A percentile compares a stretch with the other conserved stretches of the same genome.
Conservation (phyloP, 495 filamentous ascomycete genomes). For the Lophiotrema nucula region DNA sequence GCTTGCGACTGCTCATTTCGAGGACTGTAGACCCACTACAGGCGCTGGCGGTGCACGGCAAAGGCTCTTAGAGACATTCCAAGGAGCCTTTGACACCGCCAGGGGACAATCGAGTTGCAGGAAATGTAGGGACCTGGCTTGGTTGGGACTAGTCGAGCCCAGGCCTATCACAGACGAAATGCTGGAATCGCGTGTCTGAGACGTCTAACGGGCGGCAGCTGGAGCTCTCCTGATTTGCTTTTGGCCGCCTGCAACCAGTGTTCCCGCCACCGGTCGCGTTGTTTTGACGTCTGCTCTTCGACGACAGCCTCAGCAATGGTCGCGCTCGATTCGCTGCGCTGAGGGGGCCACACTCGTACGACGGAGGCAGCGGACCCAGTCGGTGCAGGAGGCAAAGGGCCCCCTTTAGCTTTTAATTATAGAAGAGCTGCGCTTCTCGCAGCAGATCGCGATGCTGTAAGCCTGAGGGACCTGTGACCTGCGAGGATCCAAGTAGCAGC, state of each 20-base stretch:
- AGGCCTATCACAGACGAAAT: conserved; percentile 5
- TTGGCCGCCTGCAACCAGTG: conserved; percentile 3
- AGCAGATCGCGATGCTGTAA: conserved; percentile 14
- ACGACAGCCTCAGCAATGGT: neutral
- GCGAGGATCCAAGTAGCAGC: neutral
- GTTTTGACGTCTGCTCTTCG: conserved; percentile 8
- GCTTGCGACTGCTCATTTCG: neutral
- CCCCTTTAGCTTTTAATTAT: conserved; percentile 8
- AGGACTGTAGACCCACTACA: conserved; percentile 3
- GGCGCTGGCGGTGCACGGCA: neutral
- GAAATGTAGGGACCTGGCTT: neutral
- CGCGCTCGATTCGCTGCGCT: conserved; percentile 11
- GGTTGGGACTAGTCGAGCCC: neutral
- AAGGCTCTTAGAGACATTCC: too few species aligned
- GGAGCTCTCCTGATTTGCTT: conserved; percentile 20
- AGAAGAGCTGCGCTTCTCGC: neutral
- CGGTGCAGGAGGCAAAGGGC: neutral
- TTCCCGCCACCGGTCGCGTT: conserved; percentile 13
- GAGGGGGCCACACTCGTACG: conserved; percentile 6
- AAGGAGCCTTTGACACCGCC: conserved; percentile 9
- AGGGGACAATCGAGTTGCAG: neutral
- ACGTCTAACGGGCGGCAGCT: conserved; percentile 25
- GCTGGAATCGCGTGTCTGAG: conserved; percentile 5
- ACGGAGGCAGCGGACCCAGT: neutral
- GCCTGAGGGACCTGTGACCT: neutral